Evolutionary conservation across 768 basidiomycete genomes (phyloP).

Genomic region (Trametes maxima): DNA sequence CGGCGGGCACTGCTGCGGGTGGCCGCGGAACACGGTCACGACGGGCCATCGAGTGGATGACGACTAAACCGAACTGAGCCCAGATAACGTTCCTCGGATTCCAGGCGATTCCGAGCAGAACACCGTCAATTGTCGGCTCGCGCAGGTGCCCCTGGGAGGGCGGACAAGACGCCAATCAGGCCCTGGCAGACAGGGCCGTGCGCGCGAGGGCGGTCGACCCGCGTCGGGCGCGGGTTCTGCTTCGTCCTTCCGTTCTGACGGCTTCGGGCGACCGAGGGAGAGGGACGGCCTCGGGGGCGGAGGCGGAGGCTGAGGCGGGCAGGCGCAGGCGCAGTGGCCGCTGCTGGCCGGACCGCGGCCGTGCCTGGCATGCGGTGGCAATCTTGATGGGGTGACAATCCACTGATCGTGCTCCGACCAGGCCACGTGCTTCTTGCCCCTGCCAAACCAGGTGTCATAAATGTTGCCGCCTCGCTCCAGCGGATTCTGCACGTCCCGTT

Average conservation of each 20-base stretch:
- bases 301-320: background rate
- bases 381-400: constrained; percentile 21
- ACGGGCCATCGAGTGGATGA: background rate
- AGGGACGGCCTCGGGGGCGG: background rate
- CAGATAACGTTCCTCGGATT: background rate
- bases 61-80: background rate
- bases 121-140: background rate
- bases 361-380: constrained; percentile 24
- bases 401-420: constrained; percentile 16
- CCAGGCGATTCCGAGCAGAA: background rate
- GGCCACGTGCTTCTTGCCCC: constrained; percentile 12
- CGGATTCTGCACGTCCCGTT: constrained; percentile 1
- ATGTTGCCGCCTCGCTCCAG: constrained; percentile 9
- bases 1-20: background rate
- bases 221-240: no score
- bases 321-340: background rate
- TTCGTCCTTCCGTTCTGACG: no score
- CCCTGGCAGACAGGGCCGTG: no score
- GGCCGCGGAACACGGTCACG: no score
- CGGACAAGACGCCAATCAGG: no score
- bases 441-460: constrained; percentile 18
- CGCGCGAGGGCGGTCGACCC: no score
- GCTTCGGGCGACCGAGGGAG: no score
- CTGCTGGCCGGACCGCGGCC: background rate
- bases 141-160: background rate